Evolutionary conservation across 129 eudicot genomes (phyloP), one percentile per base, ranked within the genome.

Genomic region (Chrysanthemum seticuspe): DNA sequence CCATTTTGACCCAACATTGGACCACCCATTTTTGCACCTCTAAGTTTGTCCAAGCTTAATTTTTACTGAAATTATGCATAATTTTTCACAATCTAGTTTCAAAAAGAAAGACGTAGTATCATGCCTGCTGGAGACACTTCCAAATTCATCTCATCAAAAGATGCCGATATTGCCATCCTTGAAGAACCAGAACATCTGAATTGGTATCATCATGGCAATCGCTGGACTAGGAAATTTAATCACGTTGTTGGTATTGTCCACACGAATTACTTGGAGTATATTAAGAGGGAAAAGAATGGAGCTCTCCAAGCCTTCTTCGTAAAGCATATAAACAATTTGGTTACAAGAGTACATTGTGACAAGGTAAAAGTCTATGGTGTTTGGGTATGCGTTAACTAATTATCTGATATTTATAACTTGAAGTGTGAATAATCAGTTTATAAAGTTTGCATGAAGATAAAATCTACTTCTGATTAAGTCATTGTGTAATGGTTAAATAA

Each of bases 181-280:
- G 99, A 94, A 85, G 99, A 94, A 65, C 99, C 99, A 0, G 99
- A 94, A 76, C 99, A 94, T 78, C 74, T 94, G 65, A 94, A 90
- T 66, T 94, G 99, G 99, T 94, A 94, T 60, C 95, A 94, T 71
- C 99, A 94, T 80, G 99, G 99, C 55, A 86, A 86, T 66, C 89
- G 97, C 1, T 94, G 99, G 99, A 94, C 99, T 64, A 91, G 88
- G 80, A 94, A 94, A 76, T 94, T 94, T 70, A 90, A 94, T 86
- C 97, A 94, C 78, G 99, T 94, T 15, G 99, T 94, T 56, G 99
- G 99, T 70, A 58, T 94, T 72, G 99, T 94, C 72, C 99, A 94
- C 79, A 94, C 99, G 4, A 94, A 94, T 79, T 94, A 94, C 83
- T 81, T 94, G 80, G 99, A 94, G 73, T 94, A 94, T 77, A 94